A percentile compares a stretch with the other conserved stretches of the same genome.
These are phyloP conservation scores for Fusarium sp. DNA, from an alignment of 2,329 filamentous ascomycete genomes.

Conservation along the genomic window DNA sequence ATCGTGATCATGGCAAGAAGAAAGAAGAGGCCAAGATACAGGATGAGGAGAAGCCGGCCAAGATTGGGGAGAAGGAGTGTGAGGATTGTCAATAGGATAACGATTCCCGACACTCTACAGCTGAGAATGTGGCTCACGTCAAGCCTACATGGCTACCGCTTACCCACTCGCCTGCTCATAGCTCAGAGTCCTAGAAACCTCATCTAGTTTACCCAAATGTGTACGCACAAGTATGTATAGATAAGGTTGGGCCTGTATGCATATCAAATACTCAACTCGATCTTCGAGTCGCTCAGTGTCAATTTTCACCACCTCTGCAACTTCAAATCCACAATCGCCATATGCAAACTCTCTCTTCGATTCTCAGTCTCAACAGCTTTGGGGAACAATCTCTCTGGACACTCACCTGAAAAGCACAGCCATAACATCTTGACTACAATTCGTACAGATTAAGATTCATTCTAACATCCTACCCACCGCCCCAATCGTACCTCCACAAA, in stretches of 20 bases:
- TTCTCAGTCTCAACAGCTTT: neutral
- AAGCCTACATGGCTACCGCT: neutral
- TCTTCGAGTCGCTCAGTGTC: neutral
- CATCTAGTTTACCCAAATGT: neutral
- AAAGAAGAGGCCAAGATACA: constrained; percentile 14
- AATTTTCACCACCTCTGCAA: neutral
- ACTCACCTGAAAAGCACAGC: neutral
- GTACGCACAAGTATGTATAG: neutral
- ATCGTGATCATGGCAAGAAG: constrained; percentile 57
- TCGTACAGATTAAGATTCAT: constrained; percentile 26
- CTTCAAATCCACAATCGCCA: neutral
- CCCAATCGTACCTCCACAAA: constrained; percentile 10
- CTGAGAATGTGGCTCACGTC: neutral
- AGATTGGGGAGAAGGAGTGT: constrained; percentile 33
- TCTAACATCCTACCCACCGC: constrained; percentile 24
- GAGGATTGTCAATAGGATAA: constrained; percentile 43
- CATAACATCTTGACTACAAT: constrained; percentile 4
- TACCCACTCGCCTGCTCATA: neutral
- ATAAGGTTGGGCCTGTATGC: neutral
- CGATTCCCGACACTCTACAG: neutral
- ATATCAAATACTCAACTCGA: neutral
- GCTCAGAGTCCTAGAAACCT: neutral
- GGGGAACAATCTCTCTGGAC: neutral
- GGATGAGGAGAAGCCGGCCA: constrained; percentile 6
- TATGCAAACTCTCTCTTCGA: neutral